These are phyloP conservation scores for Metarhizium brunneum DNA, from an alignment of 2,329 filamentous ascomycete genomes.

Conservation along the genomic window DNA sequence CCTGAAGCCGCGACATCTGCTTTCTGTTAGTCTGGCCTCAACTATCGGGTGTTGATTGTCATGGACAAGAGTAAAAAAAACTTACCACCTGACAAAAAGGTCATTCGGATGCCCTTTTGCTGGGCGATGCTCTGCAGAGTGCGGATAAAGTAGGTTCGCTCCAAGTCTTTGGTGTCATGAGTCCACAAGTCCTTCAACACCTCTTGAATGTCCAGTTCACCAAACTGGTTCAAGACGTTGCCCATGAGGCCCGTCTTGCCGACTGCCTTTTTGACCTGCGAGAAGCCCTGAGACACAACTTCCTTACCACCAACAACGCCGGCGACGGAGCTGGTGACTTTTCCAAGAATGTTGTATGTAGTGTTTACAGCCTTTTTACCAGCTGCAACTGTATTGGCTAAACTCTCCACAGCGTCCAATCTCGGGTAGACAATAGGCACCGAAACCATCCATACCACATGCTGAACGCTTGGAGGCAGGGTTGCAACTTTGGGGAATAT, in stretches of 20 bases:
- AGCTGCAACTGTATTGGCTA: slow-evolving; percentile 84
- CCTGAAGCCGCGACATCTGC: slow-evolving; percentile 80
- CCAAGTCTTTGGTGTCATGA: slow-evolving; percentile 93
- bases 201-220: slow-evolving; percentile 89
- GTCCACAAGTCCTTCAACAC: slow-evolving; percentile 97
- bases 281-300: slow-evolving; percentile 86
- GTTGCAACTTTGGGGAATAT: slow-evolving; percentile 92
- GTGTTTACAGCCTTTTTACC: slow-evolving; percentile 96
- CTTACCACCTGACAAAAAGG: slow-evolving; percentile 81
- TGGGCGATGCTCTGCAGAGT: slow-evolving; percentile 92
- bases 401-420: slow-evolving; percentile 80
- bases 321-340: slow-evolving; percentile 88
- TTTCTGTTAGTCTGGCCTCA: background rate
- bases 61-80: background rate
- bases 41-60: background rate
- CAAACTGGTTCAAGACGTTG: slow-evolving; percentile 89
- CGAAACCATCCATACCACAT: slow-evolving; percentile 92
- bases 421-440: slow-evolving; percentile 87
- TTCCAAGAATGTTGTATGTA: slow-evolving; percentile 91
- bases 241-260: slow-evolving; percentile 96
- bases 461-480: slow-evolving; percentile 85
- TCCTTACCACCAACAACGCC: slow-evolving; percentile 93
- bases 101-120: slow-evolving; percentile 93
- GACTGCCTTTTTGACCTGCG: slow-evolving; percentile 90
- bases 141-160: slow-evolving; percentile 91